Percentiles rank a stretch among this genome's conserved stretches.
These are phyloP conservation scores for Cystofilobasidium capitatum DNA, from an alignment of 768 basidiomycete species.

Conservation along the genomic window DNA sequence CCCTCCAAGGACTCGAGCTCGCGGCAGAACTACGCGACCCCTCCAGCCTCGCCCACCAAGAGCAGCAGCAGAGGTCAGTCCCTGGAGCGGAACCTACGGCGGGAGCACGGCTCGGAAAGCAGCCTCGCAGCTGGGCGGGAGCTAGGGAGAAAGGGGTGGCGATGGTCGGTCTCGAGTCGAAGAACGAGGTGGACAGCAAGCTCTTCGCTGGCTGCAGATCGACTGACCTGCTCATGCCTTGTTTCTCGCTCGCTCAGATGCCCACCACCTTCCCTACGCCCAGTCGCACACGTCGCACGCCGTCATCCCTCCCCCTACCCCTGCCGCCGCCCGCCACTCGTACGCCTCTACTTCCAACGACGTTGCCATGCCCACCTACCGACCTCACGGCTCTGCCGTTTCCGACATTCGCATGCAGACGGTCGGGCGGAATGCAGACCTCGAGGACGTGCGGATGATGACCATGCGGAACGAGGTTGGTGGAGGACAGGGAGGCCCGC, in stretches of 20 bases:
- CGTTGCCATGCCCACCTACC: conserved; percentile 72
- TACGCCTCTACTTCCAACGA: conserved; percentile 40
- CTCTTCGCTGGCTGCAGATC: too few relatives aligned
- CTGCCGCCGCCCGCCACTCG: not conserved
- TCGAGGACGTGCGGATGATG: conserved; percentile 34
- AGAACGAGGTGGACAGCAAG: too few relatives aligned
- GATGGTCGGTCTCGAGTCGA: too few relatives aligned
- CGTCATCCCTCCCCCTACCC: conserved; percentile 1
- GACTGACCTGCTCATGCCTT: too few relatives aligned
- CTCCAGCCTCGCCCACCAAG: conserved; percentile 21
- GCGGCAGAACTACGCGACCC: conserved; percentile 8
- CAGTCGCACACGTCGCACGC: not conserved
- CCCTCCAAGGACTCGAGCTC: conserved; percentile 5
- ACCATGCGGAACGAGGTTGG: conserved; percentile 35
- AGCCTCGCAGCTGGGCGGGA: too few relatives aligned
- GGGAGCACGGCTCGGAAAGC: not conserved
- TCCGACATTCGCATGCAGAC: conserved; percentile 57
- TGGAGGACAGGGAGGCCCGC: conserved; percentile 26
- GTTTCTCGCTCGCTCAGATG: not conserved
- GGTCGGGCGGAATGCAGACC: conserved; percentile 39
- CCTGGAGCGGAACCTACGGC: not conserved
- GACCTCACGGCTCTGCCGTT: conserved; percentile 39
- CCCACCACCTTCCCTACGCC: not conserved
- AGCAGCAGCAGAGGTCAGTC: conserved; percentile 6
- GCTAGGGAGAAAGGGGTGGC: too few relatives aligned